Conservation (phyloP, 768 basidiomycete genomes). For the Mycena pura region DNA sequence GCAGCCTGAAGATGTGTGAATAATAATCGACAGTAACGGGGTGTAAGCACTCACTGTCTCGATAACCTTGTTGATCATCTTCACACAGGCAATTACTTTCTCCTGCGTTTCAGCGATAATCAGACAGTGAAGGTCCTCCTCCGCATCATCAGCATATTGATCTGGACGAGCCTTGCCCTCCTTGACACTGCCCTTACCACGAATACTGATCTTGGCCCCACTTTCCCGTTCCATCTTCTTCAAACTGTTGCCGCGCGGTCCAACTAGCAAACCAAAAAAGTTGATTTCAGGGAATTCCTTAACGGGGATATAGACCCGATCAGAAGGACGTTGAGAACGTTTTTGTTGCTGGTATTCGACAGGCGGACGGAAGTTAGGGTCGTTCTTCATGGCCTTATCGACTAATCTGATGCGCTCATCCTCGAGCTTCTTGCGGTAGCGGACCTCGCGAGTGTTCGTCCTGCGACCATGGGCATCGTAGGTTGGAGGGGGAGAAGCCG, state of each 20-base stretch:
- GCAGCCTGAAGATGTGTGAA: conserved; percentile 72
- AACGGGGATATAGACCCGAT: conserved; percentile 99
- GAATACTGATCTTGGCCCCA: conserved; percentile 97
- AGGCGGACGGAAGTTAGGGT: conserved; percentile 97
- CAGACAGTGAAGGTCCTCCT: conserved; percentile 98
- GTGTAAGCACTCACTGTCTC: conserved; percentile 76
- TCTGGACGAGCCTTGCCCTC: conserved; percentile 97
- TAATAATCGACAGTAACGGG: not conserved
- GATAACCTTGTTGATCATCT: conserved; percentile 96
- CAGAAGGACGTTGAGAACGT: conserved; percentile 90
- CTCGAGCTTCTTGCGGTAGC: conserved; percentile 95
- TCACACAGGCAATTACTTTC: conserved; percentile 90
- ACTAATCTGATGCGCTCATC: conserved; percentile 93
- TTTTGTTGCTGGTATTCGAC: conserved; percentile 97
- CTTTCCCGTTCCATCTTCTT: conserved; percentile 99
- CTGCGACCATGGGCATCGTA: conserved; percentile 98
- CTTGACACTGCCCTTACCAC: conserved; percentile 98
- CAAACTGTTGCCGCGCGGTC: conserved; percentile 97
- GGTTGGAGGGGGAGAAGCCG: conserved; percentile 95
- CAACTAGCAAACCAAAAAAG: conserved; percentile 97
- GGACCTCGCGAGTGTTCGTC: conserved; percentile 98
- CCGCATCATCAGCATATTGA: conserved; percentile 94
- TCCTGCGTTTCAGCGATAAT: conserved; percentile 92
- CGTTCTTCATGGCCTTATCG: conserved; percentile 95
- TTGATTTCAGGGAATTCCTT: conserved; percentile 99